These are phyloP conservation scores for Leccinum ochraceum DNA, from an alignment of 768 basidiomycete species.

Conservation along the genomic window DNA sequence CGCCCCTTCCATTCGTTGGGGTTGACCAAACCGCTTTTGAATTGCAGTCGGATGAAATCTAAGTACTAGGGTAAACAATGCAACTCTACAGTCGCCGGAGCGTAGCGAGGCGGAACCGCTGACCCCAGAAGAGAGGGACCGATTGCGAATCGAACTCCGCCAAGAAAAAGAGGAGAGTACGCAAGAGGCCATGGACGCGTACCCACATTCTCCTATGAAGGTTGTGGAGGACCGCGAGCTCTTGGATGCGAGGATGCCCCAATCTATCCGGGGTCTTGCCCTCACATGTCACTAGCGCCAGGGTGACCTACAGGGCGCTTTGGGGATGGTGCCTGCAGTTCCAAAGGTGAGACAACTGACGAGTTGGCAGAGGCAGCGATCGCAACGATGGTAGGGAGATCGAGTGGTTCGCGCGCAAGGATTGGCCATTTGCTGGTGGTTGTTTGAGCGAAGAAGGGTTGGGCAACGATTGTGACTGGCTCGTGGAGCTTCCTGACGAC, in stretches of 20 bases:
- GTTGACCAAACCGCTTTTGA: not conserved
- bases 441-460: not conserved
- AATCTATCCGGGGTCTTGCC: too few species aligned
- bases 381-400: conserved; percentile 23
- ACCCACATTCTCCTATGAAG: conserved; percentile 6
- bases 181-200: conserved; percentile 47
- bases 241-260: conserved; percentile 15
- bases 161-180: conserved; percentile 22
- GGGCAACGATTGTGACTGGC: not conserved
- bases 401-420: not conserved
- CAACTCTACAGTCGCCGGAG: conserved; percentile 25
- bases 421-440: not conserved
- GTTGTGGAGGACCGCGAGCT: not conserved
- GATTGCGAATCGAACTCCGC: too few species aligned
- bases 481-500: conserved; percentile 22
- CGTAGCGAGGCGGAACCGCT: conserved; percentile 11
- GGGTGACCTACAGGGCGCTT: not conserved
- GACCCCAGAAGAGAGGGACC: not conserved
- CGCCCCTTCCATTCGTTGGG: not conserved
- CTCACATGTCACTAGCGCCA: too few species aligned
- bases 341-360: not conserved
- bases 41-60: conserved; percentile 26
- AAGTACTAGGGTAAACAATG: conserved; percentile 26
- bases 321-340: conserved; percentile 1
- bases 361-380: conserved; percentile 12